Evolutionary conservation across 192 early-diverging fungal species (phyloP).

Genomic region (Rhizophagus clarus): DNA sequence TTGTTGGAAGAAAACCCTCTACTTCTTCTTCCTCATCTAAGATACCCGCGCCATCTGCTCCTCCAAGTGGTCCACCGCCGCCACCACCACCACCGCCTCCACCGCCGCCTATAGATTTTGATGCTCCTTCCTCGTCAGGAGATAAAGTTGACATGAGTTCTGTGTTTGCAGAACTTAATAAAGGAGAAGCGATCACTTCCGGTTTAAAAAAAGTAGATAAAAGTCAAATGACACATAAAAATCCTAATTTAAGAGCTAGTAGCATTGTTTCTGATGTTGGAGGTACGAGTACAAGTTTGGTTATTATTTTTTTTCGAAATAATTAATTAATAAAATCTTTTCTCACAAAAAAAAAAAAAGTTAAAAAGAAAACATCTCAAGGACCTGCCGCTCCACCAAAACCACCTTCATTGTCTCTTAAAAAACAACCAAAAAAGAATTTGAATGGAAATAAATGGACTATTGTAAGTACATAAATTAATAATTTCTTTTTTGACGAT

Average conservation of each 20-base stretch:
- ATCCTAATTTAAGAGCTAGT: slow-evolving; percentile 80
- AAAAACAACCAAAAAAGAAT: slow-evolving; percentile 76
- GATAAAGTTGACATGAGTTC: slow-evolving; percentile 51
- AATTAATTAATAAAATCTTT: slow-evolving; percentile 8
- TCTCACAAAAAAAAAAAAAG: background rate
- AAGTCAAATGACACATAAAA: slow-evolving; percentile 98
- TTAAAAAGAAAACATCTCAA: slow-evolving; percentile 36
- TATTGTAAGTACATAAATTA: slow-evolving; percentile 48
- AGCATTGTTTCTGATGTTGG: slow-evolving; percentile 52
- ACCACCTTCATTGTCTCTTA: slow-evolving; percentile 57
- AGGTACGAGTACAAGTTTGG: slow-evolving; percentile 7
- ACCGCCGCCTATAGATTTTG: slow-evolving; percentile 35
- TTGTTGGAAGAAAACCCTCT: slow-evolving; percentile 38
- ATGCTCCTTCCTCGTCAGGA: slow-evolving; percentile 22
- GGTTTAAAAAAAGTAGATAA: slow-evolving; percentile 94
- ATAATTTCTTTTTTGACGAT: slow-evolving; percentile 11
- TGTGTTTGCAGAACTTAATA: slow-evolving; percentile 87
- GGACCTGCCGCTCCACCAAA: slow-evolving; percentile 58
- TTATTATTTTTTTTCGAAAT: slow-evolving; percentile 29
- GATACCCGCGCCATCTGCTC: slow-evolving; percentile 43
- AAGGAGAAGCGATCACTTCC: slow-evolving; percentile 69
- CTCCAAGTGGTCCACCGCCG: slow-evolving; percentile 45
- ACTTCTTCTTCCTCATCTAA: slow-evolving; percentile 44
- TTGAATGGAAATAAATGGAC: slow-evolving; percentile 94
- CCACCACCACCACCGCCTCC: slow-evolving; percentile 40